A percentile compares a stretch with the other conserved stretches of the same genome.
phyloP scores from a whole-genome alignment of 371 early-diverging fungal genomes.

The Mortierella sp. region DNA sequence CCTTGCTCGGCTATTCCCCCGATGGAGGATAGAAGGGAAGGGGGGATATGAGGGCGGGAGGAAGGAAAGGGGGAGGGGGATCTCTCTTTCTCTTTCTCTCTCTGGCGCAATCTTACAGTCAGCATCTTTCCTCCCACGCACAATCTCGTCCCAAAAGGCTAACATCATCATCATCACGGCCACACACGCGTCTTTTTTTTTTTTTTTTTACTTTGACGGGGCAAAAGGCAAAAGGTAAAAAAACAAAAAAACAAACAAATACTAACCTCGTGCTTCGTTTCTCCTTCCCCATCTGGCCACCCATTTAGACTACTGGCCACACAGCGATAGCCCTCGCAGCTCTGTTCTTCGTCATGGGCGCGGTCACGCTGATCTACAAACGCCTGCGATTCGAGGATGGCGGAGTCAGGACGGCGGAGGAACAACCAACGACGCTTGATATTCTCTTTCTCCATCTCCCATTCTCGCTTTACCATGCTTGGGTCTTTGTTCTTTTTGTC shows the following conservation, averaged over 20 bases:
- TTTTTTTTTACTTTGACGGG: constrained; percentile 3
- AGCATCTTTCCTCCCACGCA: background rate
- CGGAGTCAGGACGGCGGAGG: constrained; percentile 28
- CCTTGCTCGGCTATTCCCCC: too few species aligned
- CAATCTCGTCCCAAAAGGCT: constrained; percentile 8
- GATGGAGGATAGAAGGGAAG: too few species aligned
- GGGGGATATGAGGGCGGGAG: too few species aligned
- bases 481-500: constrained; percentile 70
- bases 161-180: constrained; percentile 5
- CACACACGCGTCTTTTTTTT: background rate
- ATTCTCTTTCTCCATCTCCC: constrained; percentile 75
- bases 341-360: constrained; percentile 54
- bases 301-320: constrained; percentile 50
- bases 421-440: constrained; percentile 61
- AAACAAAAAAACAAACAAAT: background rate
- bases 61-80: too few species aligned
- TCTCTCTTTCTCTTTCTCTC: background rate
- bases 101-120: too few species aligned
- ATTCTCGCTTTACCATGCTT: constrained; percentile 80
- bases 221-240: background rate
- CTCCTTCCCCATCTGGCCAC: background rate
- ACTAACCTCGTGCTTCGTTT: background rate
- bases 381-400: constrained; percentile 36
- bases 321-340: constrained; percentile 49
- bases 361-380: constrained; percentile 58